Evolutionary conservation across 805 yeast genomes (phyloP).

Genomic region (Monosporozyma aerobia): DNA sequence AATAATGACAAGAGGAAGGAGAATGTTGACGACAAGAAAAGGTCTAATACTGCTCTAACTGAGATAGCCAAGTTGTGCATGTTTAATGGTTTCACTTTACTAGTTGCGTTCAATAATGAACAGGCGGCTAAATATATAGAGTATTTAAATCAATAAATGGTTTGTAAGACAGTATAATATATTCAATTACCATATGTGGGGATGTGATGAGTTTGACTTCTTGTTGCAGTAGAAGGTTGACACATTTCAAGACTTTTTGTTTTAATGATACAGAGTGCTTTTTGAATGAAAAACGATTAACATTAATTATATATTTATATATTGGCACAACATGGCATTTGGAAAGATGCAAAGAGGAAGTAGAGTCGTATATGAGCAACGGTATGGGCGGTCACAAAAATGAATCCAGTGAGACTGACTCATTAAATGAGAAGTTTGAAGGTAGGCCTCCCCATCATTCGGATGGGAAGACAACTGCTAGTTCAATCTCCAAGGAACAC

Average conservation of each 20-base stretch:
- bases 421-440: slow-evolving; percentile 3
- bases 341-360: too few relatives aligned
- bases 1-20: neutral
- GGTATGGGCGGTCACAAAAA: slow-evolving; percentile 1
- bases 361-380: neutral
- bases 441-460: neutral
- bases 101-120: slow-evolving; percentile 39
- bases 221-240: neutral
- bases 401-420: slow-evolving; percentile 9
- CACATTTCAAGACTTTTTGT: neutral
- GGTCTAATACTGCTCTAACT: slow-evolving; percentile 32
- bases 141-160: slow-evolving; percentile 19
- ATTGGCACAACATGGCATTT: too few relatives aligned
- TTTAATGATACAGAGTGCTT: too few relatives aligned
- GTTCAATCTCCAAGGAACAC: neutral
- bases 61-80: slow-evolving; percentile 35
- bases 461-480: neutral
- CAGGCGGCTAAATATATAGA: slow-evolving; percentile 43
- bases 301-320: too few relatives aligned
- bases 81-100: slow-evolving; percentile 34
- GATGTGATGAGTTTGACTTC: neutral
- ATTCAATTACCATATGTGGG: neutral
- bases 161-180: neutral
- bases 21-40: slow-evolving; percentile 34
- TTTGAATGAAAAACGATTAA: neutral